These are phyloP conservation scores for Elsinoe arachidis DNA, from an alignment of 2,329 filamentous ascomycete genomes.

Conservation along the genomic window DNA sequence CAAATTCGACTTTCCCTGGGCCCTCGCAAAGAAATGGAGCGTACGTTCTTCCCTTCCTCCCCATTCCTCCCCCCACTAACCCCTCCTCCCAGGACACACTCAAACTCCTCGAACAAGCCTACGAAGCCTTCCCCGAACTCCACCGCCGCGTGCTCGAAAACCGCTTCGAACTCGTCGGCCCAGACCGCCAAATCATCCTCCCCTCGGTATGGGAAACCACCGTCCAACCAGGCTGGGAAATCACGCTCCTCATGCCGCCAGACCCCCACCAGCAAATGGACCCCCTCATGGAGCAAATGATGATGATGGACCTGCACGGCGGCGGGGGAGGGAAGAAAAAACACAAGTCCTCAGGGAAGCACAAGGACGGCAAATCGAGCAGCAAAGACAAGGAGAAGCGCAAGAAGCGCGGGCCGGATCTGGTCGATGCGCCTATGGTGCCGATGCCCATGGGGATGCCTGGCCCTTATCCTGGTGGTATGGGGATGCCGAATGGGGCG, in stretches of 20 bases:
- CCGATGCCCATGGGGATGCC: not conserved
- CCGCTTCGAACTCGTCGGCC: slow-evolving; percentile 41
- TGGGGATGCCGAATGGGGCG: not conserved
- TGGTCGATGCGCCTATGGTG: not conserved
- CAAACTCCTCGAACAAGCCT: slow-evolving; percentile 40
- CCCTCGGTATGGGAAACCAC: slow-evolving; percentile 42
- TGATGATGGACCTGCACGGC: not conserved
- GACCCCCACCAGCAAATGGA: slow-evolving; percentile 28
- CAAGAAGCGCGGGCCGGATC: not conserved
- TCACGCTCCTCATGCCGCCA: slow-evolving; percentile 44
- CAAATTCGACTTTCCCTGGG: slow-evolving; percentile 87
- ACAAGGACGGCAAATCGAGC: not conserved
- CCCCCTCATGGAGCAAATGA: slow-evolving; percentile 1
- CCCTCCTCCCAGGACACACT: not conserved
- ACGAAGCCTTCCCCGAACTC: slow-evolving; percentile 39
- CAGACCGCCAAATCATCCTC: slow-evolving; percentile 41
- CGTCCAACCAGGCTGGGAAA: slow-evolving; percentile 40
- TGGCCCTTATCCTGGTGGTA: not conserved
- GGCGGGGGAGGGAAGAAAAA: not conserved
- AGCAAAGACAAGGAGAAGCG: not conserved
- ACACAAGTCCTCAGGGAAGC: not conserved
- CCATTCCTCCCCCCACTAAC: not conserved
- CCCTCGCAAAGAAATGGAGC: slow-evolving; percentile 74
- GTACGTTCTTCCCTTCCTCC: slow-evolving; percentile 42
- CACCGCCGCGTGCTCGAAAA: slow-evolving; percentile 38